Evolutionary conservation across 495 filamentous ascomycete species (phyloP).

Genomic region (Tetracladium setigerum): DNA sequence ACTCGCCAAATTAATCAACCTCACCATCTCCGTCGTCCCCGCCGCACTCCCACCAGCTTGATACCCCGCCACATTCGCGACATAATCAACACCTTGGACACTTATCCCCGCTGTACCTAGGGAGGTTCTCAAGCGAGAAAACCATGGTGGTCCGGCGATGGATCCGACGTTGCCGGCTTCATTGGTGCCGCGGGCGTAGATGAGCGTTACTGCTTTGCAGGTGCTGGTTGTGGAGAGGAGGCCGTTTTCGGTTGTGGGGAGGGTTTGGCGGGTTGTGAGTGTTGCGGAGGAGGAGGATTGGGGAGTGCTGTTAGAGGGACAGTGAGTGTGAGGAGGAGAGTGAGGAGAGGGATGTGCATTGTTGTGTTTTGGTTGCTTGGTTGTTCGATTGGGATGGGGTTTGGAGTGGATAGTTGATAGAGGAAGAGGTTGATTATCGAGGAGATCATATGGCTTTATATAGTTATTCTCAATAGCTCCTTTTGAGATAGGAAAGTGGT

Average conservation of each 20-base stretch:
- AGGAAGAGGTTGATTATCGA: too few relatives aligned
- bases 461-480: too few relatives aligned
- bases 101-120: constrained; percentile 26
- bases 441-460: too few relatives aligned
- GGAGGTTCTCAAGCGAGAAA: constrained; percentile 17
- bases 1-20: constrained; percentile 7
- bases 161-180: constrained; percentile 30
- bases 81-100: constrained; percentile 34
- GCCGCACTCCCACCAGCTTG: constrained; percentile 28
- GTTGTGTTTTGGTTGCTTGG: too few relatives aligned
- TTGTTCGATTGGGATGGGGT: too few relatives aligned
- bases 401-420: too few relatives aligned
- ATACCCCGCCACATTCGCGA: constrained; percentile 28
- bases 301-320: neutral
- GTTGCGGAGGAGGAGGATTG: neutral
- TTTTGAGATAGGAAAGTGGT: too few relatives aligned
- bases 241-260: constrained; percentile 24
- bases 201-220: constrained; percentile 32
- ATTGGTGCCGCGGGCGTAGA: constrained; percentile 34
- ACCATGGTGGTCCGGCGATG: constrained; percentile 27
- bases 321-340: constrained; percentile 3
- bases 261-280: neutral
- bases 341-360: neutral
- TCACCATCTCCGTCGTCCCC: constrained; percentile 23
- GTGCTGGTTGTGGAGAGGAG: constrained; percentile 5